Conservation (phyloP, 345 rosid species). For the Gossypium anomalum region DNA sequence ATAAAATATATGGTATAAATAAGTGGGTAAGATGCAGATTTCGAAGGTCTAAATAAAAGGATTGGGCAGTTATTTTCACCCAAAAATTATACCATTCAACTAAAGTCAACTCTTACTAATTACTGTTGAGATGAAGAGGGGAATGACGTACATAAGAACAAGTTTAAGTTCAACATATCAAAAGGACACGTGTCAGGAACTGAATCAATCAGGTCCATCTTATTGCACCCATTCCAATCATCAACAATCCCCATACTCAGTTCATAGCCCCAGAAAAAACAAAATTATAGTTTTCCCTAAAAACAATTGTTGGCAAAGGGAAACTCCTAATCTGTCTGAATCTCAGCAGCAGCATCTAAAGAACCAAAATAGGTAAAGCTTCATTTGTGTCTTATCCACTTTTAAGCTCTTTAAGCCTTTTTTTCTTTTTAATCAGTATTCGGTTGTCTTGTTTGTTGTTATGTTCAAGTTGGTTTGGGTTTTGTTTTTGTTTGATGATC, state of each 20-base stretch:
- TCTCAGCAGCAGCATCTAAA: neutral
- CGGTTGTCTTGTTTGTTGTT: neutral
- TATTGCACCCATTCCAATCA: neutral
- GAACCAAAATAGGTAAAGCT: neutral
- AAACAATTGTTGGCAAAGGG: neutral
- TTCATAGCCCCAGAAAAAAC: neutral
- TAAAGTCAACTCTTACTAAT: too few relatives aligned
- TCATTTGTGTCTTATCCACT: neutral
- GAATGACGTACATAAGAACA: too few relatives aligned
- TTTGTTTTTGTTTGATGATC: slow-evolving; percentile 4
- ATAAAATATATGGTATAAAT: too few relatives aligned
- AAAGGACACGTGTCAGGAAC: neutral
- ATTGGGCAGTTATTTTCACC: too few relatives aligned
- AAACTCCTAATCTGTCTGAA: neutral
- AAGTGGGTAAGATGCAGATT: too few relatives aligned
- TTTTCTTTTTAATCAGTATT: neutral
- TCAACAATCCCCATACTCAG: neutral
- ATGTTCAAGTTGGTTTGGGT: neutral
- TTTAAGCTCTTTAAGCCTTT: neutral
- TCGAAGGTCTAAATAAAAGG: too few relatives aligned
- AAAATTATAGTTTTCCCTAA: neutral
- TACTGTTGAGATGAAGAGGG: too few relatives aligned
- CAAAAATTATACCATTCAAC: too few relatives aligned
- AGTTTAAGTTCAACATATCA: neutral
- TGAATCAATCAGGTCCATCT: neutral